A percentile compares a stretch with the other conserved stretches of the same genome.
Evolutionary conservation across 2,329 filamentous ascomycete genomes (phyloP).

Genomic region (Xylariaceae sp.): DNA sequence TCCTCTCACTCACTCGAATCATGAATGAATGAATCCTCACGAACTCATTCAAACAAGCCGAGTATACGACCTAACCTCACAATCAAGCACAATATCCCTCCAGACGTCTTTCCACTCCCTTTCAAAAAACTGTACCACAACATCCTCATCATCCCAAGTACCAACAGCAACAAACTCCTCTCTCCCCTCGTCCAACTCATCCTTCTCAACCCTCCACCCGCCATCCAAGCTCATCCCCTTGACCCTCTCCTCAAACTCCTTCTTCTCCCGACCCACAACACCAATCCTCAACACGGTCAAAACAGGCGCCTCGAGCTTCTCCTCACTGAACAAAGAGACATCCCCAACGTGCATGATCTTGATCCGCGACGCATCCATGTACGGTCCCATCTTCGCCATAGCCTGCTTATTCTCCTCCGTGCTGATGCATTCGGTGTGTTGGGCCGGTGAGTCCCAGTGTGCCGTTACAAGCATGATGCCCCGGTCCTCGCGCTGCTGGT

Average conservation of each 20-base stretch:
- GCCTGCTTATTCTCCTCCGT: conserved; percentile 14
- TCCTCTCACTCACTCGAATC: no score
- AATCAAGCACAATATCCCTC: conserved; percentile 8
- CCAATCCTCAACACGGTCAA: conserved; percentile 17
- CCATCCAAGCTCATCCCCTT: not conserved
- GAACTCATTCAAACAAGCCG: conserved; percentile 6
- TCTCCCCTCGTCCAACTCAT: conserved; percentile 14
- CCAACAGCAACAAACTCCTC: conserved; percentile 21
- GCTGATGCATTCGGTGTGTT: conserved; percentile 21
- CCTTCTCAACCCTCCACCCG: conserved; percentile 23
- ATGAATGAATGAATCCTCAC: no score
- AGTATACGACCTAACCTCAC: conserved; percentile 13
- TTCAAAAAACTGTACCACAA: conserved; percentile 2
- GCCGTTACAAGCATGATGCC: conserved; percentile 19
- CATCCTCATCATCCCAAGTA: conserved; percentile 12
- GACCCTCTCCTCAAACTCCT: conserved; percentile 9
- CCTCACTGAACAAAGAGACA: conserved; percentile 7
- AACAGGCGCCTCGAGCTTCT: conserved; percentile 7
- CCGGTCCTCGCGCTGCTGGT: conserved; percentile 17
- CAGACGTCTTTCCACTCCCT: conserved; percentile 6
- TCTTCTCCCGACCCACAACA: not conserved
- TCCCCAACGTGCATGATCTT: conserved; percentile 15
- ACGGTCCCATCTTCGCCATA: conserved; percentile 3
- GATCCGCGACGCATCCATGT: not conserved
- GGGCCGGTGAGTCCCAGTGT: conserved; percentile 22